Percentiles rank a stretch among this genome's conserved stretches.
These are phyloP conservation scores for Sporisorium sorghi DNA, from an alignment of 1,284 basidiomycete species.

Conservation along the genomic window DNA sequence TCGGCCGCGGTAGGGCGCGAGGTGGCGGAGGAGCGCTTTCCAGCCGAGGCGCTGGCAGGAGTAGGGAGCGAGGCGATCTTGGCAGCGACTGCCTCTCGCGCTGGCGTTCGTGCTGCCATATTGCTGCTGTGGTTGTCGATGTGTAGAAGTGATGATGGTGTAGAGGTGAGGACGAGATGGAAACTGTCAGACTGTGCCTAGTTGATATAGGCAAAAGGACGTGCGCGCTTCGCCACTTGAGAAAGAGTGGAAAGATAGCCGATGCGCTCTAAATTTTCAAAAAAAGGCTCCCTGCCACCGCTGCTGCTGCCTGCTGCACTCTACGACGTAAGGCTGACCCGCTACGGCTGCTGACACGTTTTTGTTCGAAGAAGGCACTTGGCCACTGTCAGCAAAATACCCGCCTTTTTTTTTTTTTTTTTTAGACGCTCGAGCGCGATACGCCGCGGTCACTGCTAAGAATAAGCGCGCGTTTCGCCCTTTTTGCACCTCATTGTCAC, in stretches of 20 bases:
- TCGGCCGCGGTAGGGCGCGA: conserved; percentile 2
- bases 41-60: no score
- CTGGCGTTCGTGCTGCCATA: conserved; percentile 44
- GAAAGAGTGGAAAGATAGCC: no score
- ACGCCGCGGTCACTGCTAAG: neutral
- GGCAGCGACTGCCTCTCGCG: conserved; percentile 71
- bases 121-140: neutral
- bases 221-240: neutral
- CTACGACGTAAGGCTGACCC: neutral
- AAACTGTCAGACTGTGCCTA: neutral
- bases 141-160: neutral
- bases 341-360: neutral
- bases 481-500: neutral
- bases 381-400: no score
- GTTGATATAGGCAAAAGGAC: conserved; percentile 1
- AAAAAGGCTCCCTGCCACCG: no score
- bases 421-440: conserved; percentile 1
- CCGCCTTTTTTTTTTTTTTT: neutral
- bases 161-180: no score
- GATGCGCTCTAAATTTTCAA: no score
- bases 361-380: neutral
- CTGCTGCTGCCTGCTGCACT: neutral
- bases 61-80: conserved; percentile 28
- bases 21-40: neutral
- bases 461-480: conserved; percentile 7